phyloP scores from a whole-genome alignment of 106 monocot species.

The Ottelia alismoides region DNA sequence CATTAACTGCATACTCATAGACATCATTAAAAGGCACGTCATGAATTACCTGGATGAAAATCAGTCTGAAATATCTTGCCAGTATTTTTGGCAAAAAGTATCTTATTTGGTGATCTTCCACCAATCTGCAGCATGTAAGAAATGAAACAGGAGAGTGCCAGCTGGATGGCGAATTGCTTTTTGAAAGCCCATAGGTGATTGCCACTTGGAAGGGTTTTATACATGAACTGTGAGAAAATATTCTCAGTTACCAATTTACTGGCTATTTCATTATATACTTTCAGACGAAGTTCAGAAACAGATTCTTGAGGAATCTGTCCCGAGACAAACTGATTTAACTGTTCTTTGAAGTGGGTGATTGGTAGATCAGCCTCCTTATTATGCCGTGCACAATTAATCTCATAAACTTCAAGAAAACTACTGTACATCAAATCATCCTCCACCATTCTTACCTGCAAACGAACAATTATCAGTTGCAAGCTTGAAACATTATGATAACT shows the following conservation, averaged over 20 bases:
- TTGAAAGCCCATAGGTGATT: constrained; percentile 97
- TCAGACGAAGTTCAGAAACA: constrained; percentile 69
- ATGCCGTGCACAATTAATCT: constrained; percentile 86
- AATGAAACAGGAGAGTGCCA: constrained; percentile 88
- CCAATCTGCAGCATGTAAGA: constrained; percentile 98
- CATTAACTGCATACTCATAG: background rate
- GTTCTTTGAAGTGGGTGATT: constrained; percentile 83
- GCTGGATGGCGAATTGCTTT: constrained; percentile 87
- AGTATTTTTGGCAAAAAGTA: constrained; percentile 92
- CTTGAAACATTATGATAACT: too few species aligned
- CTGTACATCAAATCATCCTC: constrained; percentile 99
- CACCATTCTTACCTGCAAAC: constrained; percentile 93
- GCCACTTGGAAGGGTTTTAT: constrained; percentile 92
- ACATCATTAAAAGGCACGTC: background rate
- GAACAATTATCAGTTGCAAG: background rate
- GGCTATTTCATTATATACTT: constrained; percentile 87
- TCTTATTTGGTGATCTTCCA: constrained; percentile 86
- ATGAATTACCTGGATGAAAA: constrained; percentile 98
- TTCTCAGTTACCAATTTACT: constrained; percentile 72
- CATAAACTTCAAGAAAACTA: constrained; percentile 95
- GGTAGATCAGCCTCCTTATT: constrained; percentile 86
- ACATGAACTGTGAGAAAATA: constrained; percentile 94
- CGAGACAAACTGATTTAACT: constrained; percentile 82
- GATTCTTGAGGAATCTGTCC: constrained; percentile 83
- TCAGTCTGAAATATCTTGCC: constrained; percentile 98